phyloP scores from a whole-genome alignment of 306 rosid genomes.

The Mimosa pudica region DNA sequence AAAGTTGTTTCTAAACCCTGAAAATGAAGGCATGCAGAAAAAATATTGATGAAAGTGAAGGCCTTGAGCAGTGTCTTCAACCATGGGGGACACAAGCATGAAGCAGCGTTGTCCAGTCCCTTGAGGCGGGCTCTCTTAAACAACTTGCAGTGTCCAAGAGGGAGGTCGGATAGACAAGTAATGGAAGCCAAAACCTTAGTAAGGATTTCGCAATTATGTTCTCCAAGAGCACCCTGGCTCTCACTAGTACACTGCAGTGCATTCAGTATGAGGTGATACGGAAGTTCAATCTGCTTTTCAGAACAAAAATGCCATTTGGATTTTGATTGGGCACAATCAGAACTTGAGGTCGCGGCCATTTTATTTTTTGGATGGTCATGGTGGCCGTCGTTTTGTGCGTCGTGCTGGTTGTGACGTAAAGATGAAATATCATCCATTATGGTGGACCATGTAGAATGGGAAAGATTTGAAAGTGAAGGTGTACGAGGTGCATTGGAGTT shows the following conservation, averaged over 20 bases:
- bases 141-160: constrained; percentile 66
- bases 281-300: constrained; percentile 52
- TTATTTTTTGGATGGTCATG: constrained; percentile 32
- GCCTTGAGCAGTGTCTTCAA: constrained; percentile 73
- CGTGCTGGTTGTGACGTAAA: constrained; percentile 40
- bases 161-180: constrained; percentile 65
- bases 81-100: constrained; percentile 83
- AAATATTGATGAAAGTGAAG: constrained; percentile 69
- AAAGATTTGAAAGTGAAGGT: constrained; percentile 51
- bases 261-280: constrained; percentile 56
- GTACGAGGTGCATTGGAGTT: constrained; percentile 25
- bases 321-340: constrained; percentile 21
- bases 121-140: constrained; percentile 43
- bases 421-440: constrained; percentile 73
- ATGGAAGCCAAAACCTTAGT: constrained; percentile 58
- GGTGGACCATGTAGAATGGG: constrained; percentile 68
- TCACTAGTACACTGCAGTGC: constrained; percentile 36
- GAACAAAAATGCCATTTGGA: constrained; percentile 33
- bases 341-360: constrained; percentile 26
- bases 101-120: constrained; percentile 38
- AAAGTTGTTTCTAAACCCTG: constrained; percentile 44
- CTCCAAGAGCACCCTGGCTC: constrained; percentile 40
- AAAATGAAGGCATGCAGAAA: constrained; percentile 59
- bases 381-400: not conserved
- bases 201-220: constrained; percentile 48